Conservation (phyloP, 352 stramenopile genomes). For the Pythium apleroticum region DNA sequence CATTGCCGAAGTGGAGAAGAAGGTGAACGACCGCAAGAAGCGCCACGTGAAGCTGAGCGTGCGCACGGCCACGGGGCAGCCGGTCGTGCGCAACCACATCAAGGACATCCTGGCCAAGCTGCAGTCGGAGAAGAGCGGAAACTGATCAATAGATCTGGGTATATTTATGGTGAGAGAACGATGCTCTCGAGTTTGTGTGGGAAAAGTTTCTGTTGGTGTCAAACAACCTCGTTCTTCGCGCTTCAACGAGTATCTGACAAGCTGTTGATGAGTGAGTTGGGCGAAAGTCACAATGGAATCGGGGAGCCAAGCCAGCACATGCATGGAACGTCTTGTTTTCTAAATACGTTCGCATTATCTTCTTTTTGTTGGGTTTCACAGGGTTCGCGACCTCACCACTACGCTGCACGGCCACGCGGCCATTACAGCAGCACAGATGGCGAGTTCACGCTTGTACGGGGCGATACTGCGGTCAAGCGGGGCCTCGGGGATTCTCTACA, state of each 20-base stretch:
- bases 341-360: constrained; percentile 21
- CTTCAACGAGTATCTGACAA: neutral
- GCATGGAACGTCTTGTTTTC: constrained; percentile 5
- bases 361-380: constrained; percentile 9
- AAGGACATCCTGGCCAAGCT: constrained; percentile 78
- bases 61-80: constrained; percentile 73
- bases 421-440: neutral
- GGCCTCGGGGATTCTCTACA: constrained; percentile 3
- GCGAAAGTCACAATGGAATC: neutral
- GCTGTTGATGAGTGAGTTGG: neutral
- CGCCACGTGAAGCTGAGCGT: constrained; percentile 85
- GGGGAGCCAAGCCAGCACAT: neutral
- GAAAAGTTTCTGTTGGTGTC: too few relatives aligned
- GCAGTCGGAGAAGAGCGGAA: constrained; percentile 47
- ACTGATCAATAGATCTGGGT: constrained; percentile 4
- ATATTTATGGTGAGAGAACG: constrained; percentile 17
- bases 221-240: neutral
- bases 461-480: neutral
- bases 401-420: neutral
- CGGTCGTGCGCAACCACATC: constrained; percentile 86
- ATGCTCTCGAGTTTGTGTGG: too few relatives aligned
- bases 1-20: constrained; percentile 57
- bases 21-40: constrained; percentile 83
- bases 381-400: neutral
- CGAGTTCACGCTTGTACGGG: neutral